Conservation (phyloP, 2,329 filamentous ascomycete genomes). For the Alternaria tenuissima region DNA sequence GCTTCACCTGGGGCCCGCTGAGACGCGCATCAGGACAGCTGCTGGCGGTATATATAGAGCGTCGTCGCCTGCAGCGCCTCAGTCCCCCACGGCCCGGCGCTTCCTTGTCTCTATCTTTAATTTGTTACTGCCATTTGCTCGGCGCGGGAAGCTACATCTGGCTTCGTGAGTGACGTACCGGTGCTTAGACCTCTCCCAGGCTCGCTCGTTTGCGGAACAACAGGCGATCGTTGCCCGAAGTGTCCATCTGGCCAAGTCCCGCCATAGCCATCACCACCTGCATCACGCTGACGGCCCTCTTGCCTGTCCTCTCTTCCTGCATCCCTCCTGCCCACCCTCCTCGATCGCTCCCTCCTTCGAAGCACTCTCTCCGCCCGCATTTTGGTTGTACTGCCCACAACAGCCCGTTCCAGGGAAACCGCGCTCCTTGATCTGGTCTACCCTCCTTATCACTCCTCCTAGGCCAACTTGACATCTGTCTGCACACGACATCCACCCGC, state of each 20-base stretch:
- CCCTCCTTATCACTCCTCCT: slow-evolving; percentile 45
- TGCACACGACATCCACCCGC: slow-evolving; percentile 24
- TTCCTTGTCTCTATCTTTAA: slow-evolving; percentile 7
- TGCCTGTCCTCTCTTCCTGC: slow-evolving; percentile 24
- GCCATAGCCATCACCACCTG: slow-evolving; percentile 27
- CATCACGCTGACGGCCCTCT: slow-evolving; percentile 21
- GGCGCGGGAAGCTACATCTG: slow-evolving; percentile 25
- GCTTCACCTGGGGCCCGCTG: slow-evolving; percentile 34
- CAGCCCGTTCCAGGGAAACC: slow-evolving; percentile 48
- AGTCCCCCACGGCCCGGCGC: slow-evolving; percentile 13
- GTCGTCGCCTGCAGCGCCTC: slow-evolving; percentile 14
- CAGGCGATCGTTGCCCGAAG: slow-evolving; percentile 37
- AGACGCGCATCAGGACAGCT: slow-evolving; percentile 22
- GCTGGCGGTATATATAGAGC: slow-evolving; percentile 19
- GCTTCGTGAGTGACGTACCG: slow-evolving; percentile 38
- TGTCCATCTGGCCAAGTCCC: slow-evolving; percentile 30
- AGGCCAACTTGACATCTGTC: slow-evolving; percentile 22
- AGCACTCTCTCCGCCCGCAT: slow-evolving; percentile 47
- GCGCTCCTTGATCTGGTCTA: slow-evolving; percentile 49
- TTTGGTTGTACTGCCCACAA: slow-evolving; percentile 38
- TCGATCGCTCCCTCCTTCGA: slow-evolving; percentile 50
- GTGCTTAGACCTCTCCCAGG: slow-evolving; percentile 25
- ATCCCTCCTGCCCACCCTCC: slow-evolving; percentile 24
- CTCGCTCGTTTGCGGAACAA: slow-evolving; percentile 32
- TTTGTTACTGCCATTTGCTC: slow-evolving; percentile 10